A percentile compares a stretch with the other conserved stretches of the same genome.
Evolutionary conservation across 257 asterid species (phyloP).

Genomic region (Primulina huaijiensis): DNA sequence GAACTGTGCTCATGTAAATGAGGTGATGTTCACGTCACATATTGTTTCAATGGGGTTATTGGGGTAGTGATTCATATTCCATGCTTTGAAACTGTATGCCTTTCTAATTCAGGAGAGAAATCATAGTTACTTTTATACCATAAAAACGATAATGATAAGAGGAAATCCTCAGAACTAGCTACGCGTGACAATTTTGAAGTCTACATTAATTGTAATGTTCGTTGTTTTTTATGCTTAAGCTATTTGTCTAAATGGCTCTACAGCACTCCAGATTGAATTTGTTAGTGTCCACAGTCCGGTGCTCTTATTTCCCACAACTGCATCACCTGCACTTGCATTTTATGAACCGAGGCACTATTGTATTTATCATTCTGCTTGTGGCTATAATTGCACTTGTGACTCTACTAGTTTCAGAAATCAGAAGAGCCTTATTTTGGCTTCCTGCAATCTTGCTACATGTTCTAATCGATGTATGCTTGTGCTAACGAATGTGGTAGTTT

Average conservation of each 20-base stretch:
- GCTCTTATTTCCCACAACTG: not conserved
- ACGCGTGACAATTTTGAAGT: not conserved
- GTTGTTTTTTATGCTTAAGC: not conserved
- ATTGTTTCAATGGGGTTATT: not conserved
- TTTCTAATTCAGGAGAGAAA: not conserved
- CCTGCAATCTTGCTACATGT: constrained; percentile 18
- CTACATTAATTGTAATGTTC: not conserved
- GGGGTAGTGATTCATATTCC: not conserved
- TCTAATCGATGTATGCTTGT: constrained; percentile 16
- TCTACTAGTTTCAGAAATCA: constrained; percentile 10
- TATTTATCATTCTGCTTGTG: constrained; percentile 21
- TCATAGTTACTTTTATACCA: not conserved
- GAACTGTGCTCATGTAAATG: constrained; percentile 93
- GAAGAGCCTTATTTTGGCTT: constrained; percentile 10
- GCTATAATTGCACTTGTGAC: constrained; percentile 18
- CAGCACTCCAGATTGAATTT: not conserved
- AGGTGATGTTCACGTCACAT: constrained; percentile 42
- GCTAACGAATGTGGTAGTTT: not conserved
- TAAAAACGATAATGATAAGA: not conserved
- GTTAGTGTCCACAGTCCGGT: not conserved
- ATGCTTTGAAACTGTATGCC: not conserved
- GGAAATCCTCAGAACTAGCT: not conserved
- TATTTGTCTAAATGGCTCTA: not conserved
- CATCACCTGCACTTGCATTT: not conserved
- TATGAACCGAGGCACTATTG: not conserved